These are phyloP conservation scores for Thozetella sp. DNA, from an alignment of 495 filamentous ascomycete species.

Conservation along the genomic window DNA sequence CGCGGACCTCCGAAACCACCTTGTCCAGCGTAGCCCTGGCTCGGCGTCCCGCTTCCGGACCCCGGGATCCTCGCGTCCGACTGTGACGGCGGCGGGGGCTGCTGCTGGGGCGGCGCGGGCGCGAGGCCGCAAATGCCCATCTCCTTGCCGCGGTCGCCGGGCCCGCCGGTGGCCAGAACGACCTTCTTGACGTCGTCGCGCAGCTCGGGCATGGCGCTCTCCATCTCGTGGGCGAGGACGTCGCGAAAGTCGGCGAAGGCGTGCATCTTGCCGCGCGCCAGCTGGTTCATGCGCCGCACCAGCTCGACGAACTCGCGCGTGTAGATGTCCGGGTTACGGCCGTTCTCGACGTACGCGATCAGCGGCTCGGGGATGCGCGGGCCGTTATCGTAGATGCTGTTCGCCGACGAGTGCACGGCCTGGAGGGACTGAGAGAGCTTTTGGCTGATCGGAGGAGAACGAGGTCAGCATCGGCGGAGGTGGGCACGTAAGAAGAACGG, in stretches of 20 bases:
- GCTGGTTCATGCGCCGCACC: slow-evolving; percentile 80
- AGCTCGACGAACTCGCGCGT: slow-evolving; percentile 96
- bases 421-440: slow-evolving; percentile 32
- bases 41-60: background rate
- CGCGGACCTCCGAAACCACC: background rate
- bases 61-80: background rate
- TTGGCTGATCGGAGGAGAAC: slow-evolving; percentile 7
- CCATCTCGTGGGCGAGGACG: slow-evolving; percentile 80
- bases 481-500: background rate
- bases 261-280: slow-evolving; percentile 78
- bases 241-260: slow-evolving; percentile 83
- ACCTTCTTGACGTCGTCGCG: slow-evolving; percentile 68
- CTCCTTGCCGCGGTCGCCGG: slow-evolving; percentile 1
- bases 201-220: slow-evolving; percentile 75
- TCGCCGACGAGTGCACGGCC: slow-evolving; percentile 47
- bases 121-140: background rate
- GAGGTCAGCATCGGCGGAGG: background rate
- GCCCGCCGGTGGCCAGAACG: slow-evolving; percentile 42
- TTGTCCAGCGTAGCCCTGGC: background rate
- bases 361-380: slow-evolving; percentile 79
- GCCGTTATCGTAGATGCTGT: slow-evolving; percentile 34
- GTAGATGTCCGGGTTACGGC: slow-evolving; percentile 97
- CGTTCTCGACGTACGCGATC: slow-evolving; percentile 88
- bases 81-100: background rate
- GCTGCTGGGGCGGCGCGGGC: background rate